Base-by-base conservation (phyloP, 441 rosid genomes). In the Hura crepitans region DNA sequence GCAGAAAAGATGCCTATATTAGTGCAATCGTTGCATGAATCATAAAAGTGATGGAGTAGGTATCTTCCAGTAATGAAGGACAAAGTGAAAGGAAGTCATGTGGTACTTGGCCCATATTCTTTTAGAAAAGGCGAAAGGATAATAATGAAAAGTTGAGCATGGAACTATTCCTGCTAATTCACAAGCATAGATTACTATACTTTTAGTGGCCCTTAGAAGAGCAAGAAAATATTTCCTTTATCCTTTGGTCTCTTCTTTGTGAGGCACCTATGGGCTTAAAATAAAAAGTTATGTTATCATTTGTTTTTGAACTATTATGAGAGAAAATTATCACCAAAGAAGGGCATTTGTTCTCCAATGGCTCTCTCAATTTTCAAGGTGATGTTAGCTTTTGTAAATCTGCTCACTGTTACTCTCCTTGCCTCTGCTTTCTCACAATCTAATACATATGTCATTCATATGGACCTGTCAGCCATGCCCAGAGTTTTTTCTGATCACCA, bases 391-490 rank as follows among this genome's bases (percentile, higher is more conserved):
- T 62, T 50, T 31, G 6, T 31, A 47, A 17, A 62, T 62, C 53
- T 76, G 3, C 33, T 76, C 37, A 35, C 55, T 6, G 3, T 74
- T 70, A 63, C 65, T 61, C 25, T 42, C 27, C 9, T 65, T 47
- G 10, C 53, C 10, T 6, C 47, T 49, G 43, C 55, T 63, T 45
- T 35, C n/a, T 72, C 79, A 31, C 63, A 72, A 70, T 68, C 83
- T 47, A 78, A 64, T 12, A 53, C 25, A 5, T 53, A 55, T 35
- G 7, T 35, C 39, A 35, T 89, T 55, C 90, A 84, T 71, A 87
- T 87, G 95, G 82, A 87, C 68, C 49, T 58, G 27, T 73, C 81
- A 60, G 83, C 81, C 33, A 89, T 85, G 76, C 90, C 89, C 6
- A 76, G 62, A 65, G 78, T 85, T 42, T 89, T 85, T 70, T 27